These are phyloP conservation scores for Colletotrichum godetiae DNA, from an alignment of 2,329 filamentous ascomycete genomes.

Conservation along the genomic window DNA sequence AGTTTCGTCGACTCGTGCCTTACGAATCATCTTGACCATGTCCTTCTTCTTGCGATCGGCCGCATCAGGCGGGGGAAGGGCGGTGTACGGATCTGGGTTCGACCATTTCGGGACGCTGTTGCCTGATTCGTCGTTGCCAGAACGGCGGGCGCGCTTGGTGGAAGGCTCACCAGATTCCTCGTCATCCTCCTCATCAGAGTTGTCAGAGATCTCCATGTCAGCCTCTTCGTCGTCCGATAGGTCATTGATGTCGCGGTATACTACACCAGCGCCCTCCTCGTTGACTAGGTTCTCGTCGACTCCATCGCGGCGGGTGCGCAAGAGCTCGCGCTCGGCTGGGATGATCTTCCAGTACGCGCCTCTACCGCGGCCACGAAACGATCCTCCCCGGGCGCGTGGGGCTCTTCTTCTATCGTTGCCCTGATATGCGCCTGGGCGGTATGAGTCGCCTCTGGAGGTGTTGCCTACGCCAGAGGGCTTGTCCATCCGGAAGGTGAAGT, in stretches of 20 bases:
- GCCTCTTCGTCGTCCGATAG: conserved; percentile 73
- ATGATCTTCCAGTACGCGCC: conserved; percentile 43
- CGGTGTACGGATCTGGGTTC: conserved; percentile 94
- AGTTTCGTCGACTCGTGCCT: conserved; percentile 76
- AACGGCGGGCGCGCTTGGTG: conserved; percentile 55
- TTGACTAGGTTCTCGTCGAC: conserved; percentile 59
- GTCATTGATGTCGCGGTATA: conserved; percentile 66
- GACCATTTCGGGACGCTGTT: conserved; percentile 82
- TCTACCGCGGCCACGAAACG: conserved; percentile 30
- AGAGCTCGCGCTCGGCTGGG: conserved; percentile 61
- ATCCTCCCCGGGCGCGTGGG: conserved; percentile 8
- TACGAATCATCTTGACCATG: conserved; percentile 90
- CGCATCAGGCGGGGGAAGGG: conserved; percentile 78
- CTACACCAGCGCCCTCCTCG: conserved; percentile 57
- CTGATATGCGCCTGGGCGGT: conserved; percentile 40
- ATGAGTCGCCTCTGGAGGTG: conserved; percentile 42
- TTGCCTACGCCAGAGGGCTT: conserved; percentile 62
- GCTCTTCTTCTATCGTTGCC: conserved; percentile 24
- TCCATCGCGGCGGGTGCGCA: conserved; percentile 51
- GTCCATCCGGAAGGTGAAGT: conserved; percentile 68
- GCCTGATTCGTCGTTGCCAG: conserved; percentile 47
- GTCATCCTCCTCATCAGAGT: conserved; percentile 47
- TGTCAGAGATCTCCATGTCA: conserved; percentile 72
- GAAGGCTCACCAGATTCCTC: conserved; percentile 50
- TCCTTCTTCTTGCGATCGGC: conserved; percentile 81